These are phyloP conservation scores for Globisporangium barbulae DNA, from an alignment of 352 stramenopile species.

Conservation along the genomic window DNA sequence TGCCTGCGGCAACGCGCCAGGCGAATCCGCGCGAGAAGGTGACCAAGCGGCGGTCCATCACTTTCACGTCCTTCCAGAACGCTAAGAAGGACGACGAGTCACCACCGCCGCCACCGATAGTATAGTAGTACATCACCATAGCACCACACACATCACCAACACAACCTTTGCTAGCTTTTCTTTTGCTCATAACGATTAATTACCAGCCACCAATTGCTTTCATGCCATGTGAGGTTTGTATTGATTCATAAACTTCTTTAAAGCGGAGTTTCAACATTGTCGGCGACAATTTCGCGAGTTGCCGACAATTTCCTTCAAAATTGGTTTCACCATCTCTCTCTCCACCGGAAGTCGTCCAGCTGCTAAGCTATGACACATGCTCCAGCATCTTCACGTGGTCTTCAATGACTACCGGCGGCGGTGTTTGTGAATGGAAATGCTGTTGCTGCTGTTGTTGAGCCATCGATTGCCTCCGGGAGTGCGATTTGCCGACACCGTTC, in stretches of 20 bases:
- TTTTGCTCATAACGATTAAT: not conserved
- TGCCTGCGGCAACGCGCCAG: conserved; percentile 47
- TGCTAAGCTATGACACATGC: not conserved
- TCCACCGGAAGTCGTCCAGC: not conserved
- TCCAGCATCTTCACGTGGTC: conserved; percentile 7
- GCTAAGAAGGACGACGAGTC: conserved; percentile 18
- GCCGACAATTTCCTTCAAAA: conserved; percentile 5
- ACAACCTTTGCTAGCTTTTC: not conserved
- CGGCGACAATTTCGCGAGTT: too few relatives aligned
- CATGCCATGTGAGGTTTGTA: too few relatives aligned
- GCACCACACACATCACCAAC: not conserved
- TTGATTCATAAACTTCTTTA: too few relatives aligned
- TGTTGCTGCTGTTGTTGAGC: conserved; percentile 4
- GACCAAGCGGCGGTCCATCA: conserved; percentile 72
- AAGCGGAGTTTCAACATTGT: too few relatives aligned
- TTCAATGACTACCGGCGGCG: not conserved
- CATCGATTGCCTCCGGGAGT: conserved; percentile 11
- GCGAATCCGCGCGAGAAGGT: conserved; percentile 44
- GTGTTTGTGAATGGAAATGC: not conserved
- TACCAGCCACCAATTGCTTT: not conserved
- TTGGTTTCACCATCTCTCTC: conserved; percentile 1
- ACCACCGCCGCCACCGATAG: not conserved
- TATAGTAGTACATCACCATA: conserved; percentile 3
- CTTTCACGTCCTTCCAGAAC: conserved; percentile 61
- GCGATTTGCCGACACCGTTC: not conserved